Evolutionary conservation across 2,329 filamentous ascomycete genomes (phyloP).

Genomic region (Talaromyces sp.): DNA sequence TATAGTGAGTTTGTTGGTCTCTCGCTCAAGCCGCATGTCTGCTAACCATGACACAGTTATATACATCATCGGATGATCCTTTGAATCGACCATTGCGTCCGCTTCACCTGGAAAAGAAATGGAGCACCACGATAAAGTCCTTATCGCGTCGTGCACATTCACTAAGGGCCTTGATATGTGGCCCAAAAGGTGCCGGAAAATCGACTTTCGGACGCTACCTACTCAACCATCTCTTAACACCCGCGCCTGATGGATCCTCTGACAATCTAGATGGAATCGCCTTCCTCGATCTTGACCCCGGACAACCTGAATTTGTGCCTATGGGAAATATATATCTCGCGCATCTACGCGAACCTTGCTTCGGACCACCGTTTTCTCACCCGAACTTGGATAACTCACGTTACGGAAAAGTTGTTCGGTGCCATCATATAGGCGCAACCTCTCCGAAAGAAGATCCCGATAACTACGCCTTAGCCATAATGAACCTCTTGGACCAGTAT

Average conservation of each 20-base stretch:
- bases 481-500: conserved; percentile 53
- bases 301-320: conserved; percentile 58
- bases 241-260: conserved; percentile 32
- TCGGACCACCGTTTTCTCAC: conserved; percentile 58
- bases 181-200: conserved; percentile 57
- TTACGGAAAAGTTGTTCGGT: conserved; percentile 43
- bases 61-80: conserved; percentile 42
- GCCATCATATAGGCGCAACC: conserved; percentile 53
- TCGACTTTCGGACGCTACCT: conserved; percentile 58
- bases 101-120: conserved; percentile 44
- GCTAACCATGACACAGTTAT: conserved; percentile 29
- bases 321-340: conserved; percentile 59
- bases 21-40: neutral
- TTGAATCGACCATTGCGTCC: conserved; percentile 41
- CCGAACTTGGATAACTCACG: conserved; percentile 36
- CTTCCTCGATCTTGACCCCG: conserved; percentile 59
- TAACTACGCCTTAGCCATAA: conserved; percentile 53
- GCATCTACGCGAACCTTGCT: conserved; percentile 49
- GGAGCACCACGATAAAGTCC: conserved; percentile 44
- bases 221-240: conserved; percentile 53
- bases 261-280: conserved; percentile 43
- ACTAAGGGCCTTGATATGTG: conserved; percentile 50
- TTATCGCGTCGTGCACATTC: conserved; percentile 40
- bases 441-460: conserved; percentile 57
- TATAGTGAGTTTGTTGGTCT: conserved; percentile 32